Evolutionary conservation across 2,329 filamentous ascomycete species (phyloP), one percentile per base, ranked within the genome.

Genomic region (Volutella citrinella): DNA sequence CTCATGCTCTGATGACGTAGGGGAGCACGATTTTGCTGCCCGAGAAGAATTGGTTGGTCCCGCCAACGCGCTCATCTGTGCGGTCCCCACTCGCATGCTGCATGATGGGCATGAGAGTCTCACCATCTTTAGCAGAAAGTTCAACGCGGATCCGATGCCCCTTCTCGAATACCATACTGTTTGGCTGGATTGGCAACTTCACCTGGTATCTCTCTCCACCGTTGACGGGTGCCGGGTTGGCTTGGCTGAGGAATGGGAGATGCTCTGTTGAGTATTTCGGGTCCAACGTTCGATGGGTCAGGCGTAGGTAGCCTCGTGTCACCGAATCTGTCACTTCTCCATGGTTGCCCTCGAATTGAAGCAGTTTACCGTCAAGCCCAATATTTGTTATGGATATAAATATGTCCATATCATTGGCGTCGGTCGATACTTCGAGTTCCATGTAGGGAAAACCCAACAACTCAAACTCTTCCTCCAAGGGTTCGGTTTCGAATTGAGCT

Each of bases 81-180:
- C 34, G 27, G 10, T 37, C 34, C 15, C 34, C 34, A 18, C 34
- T 30, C 13, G 32, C 34, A 8, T 37, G 34, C 13, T 30, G 24
- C 34, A 37, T 37, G 6, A 30, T 25, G 6, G 34, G 34, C 7
- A 37, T 32, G 2, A 23, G 25, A 10, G 28, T 27, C 9, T 28
- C 10, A 16, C 28, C 32, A n/a, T 37, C 30, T 15, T 25, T 24
- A 12, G 34, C 30, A 6, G 29, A 29, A 24, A 37, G 23, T 14
- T 37, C 34, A 10, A 37, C 16, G 7, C 12, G 20, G 7, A 37
- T 11, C 12, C 25, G 27, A 16, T 37, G 30, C 6, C 29, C 34
- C 16, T 32, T 26, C 15, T 37, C 34, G 10, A 37, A 37, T 7
- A 37, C 19, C 14, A 37, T 32, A 6, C 24, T 21, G 10, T 29